Evolutionary conservation across 2,329 filamentous ascomycete genomes (phyloP), one percentile per base, ranked within the genome.

Genomic region (Corniculantispora saksenae): DNA sequence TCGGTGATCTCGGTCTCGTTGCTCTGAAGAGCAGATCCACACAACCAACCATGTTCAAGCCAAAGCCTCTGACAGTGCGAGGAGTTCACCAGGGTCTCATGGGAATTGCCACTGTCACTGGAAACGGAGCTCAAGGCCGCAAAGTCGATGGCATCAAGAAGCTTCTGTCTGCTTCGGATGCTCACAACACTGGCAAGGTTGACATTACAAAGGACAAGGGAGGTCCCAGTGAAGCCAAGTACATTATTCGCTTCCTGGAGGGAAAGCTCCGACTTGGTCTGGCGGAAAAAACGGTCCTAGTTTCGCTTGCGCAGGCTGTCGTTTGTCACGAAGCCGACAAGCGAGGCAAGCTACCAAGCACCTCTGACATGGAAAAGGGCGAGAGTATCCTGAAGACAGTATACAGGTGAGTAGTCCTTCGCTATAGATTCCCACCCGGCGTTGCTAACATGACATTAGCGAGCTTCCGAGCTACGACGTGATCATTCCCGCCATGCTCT

Each of bases 21-120:
- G 95, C 95, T 51, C 92, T 97, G 57, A 97, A 98, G 82, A 97
- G 93, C 79, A 88, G 94, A 77, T 92, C 91, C 17, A 98, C 94
- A 54, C 95, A 99, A 74, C 92, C 92, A 13, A 98, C 95, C 25
- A 97, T 99, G 93, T 97, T 98, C 83, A 97, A 97, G 77, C 95
- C 94, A 2, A 97, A 97, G 78, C 84, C 94, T 32, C 81, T 99
- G 71, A 97, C 94, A 0, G 85, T 99, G 1, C 87, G 86, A 65
- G 93, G 91, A 32, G 94, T 99, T 2, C 93, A 96, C 72, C 90
- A 95, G 73, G 92, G 92, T 1, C 78, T 99, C 43, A 91, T 98
- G 83, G 86, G 84, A 40, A 96, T 99, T 74, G 95, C 95, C 8
- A 97, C 91, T 21, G 86, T 92, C 17, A 86, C 92, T 69, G 95